phyloP scores from a whole-genome alignment of 306 rosid genomes.

The Lagenaria siceraria region DNA sequence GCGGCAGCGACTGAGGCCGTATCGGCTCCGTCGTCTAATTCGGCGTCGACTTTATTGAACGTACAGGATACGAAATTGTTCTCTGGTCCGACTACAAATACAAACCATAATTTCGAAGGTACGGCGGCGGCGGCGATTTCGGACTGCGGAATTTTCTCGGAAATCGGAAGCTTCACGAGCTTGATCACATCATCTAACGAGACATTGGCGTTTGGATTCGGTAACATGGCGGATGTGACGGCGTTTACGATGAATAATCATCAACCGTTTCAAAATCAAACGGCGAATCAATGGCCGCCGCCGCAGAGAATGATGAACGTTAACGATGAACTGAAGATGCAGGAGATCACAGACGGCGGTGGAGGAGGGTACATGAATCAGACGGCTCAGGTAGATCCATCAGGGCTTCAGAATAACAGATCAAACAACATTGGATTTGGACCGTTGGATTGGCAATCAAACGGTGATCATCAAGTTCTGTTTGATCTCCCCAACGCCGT shows the following conservation, averaged over 20 bases:
- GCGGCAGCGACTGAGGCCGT: constrained; percentile 22
- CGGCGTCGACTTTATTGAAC: constrained; percentile 1
- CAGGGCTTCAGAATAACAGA: constrained; percentile 32
- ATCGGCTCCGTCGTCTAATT: constrained; percentile 25
- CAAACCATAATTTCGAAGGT: constrained; percentile 20
- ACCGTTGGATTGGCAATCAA: constrained; percentile 70
- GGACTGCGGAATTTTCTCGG: constrained; percentile 58
- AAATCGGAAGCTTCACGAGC: constrained; percentile 60
- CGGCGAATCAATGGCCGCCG: constrained; percentile 27
- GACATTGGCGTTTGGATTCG: constrained; percentile 39
- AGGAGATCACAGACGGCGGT: constrained; percentile 21
- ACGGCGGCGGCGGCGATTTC: background rate
- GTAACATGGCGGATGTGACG: constrained; percentile 28
- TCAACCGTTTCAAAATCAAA: background rate
- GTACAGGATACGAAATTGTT: constrained; percentile 27
- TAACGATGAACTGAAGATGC: constrained; percentile 33
- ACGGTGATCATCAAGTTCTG: constrained; percentile 48
- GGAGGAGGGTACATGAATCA: constrained; percentile 34
- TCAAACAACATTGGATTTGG: constrained; percentile 34
- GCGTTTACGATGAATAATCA: constrained; percentile 32
- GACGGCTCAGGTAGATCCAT: constrained; percentile 41
- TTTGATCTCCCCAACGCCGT: constrained; percentile 77
- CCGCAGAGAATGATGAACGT: constrained; percentile 20
- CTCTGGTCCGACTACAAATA: background rate
- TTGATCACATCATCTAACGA: constrained; percentile 40